Percentiles rank a stretch among this genome's conserved stretches.
phyloP scores from a whole-genome alignment of 2,329 filamentous ascomycete genomes.

The Xylaria sp. region DNA sequence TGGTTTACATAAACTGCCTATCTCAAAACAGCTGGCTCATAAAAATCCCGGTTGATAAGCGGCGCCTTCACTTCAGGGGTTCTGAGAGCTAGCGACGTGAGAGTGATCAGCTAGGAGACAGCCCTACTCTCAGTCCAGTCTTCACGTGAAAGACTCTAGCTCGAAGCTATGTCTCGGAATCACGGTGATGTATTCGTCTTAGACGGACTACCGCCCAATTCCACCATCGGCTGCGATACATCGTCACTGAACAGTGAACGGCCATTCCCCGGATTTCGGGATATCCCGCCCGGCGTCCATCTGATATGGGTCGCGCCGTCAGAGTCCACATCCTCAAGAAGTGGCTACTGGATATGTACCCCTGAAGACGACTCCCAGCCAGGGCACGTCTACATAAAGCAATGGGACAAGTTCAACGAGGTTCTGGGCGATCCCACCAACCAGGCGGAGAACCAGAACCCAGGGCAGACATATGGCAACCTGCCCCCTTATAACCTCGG shows the following conservation, averaged over 20 bases:
- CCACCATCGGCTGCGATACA: slow-evolving; percentile 51
- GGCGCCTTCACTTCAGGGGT: slow-evolving; percentile 27
- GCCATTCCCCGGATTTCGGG: slow-evolving; percentile 48
- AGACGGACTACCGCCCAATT: slow-evolving; percentile 45
- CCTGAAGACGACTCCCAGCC: slow-evolving; percentile 29
- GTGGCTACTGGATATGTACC: slow-evolving; percentile 53
- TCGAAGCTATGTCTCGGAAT: slow-evolving; percentile 27
- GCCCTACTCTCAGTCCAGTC: slow-evolving; percentile 7
- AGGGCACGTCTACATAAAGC: slow-evolving; percentile 33
- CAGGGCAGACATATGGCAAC: slow-evolving; percentile 27
- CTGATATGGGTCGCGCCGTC: slow-evolving; percentile 55
- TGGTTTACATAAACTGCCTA: too few relatives aligned
- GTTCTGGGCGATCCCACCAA: slow-evolving; percentile 44
- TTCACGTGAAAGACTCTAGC: slow-evolving; percentile 19
- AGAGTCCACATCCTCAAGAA: slow-evolving; percentile 43
- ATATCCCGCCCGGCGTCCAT: slow-evolving; percentile 52
- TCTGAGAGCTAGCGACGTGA: slow-evolving; percentile 21
- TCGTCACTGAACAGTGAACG: slow-evolving; percentile 42
- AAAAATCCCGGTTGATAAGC: too few relatives aligned
- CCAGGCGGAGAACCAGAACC: slow-evolving; percentile 38
- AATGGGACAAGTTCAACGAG: slow-evolving; percentile 50
- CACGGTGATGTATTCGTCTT: slow-evolving; percentile 49
- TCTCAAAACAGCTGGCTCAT: too few relatives aligned
- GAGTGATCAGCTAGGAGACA: slow-evolving; percentile 10
- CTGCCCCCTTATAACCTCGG: slow-evolving; percentile 44